Conservation (phyloP, 192 early-diverging fungal species). For the Entrophospora sp. region DNA sequence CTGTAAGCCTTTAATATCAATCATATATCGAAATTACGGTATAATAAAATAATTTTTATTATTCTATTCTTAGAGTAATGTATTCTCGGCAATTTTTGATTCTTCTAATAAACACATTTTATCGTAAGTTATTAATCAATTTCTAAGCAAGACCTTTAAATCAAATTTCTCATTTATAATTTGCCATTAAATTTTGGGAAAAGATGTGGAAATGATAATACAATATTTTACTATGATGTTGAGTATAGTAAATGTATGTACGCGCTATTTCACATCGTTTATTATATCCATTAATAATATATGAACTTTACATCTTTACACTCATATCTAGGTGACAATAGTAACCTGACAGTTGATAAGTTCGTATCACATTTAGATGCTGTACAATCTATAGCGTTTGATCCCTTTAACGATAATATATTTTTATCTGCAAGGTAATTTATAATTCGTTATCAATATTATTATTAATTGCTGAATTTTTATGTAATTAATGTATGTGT, state of each 20-base stretch:
- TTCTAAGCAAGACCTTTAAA: not conserved
- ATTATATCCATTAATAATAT: not conserved
- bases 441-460: not conserved
- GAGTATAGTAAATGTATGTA: not conserved
- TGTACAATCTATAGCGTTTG: not conserved
- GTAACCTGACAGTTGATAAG: too few species aligned
- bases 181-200: not conserved
- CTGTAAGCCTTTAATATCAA: not conserved
- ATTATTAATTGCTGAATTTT: too few species aligned
- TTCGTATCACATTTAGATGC: not conserved
- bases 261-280: not conserved
- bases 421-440: not conserved
- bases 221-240: not conserved
- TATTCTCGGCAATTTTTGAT: not conserved
- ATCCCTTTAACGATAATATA: not conserved
- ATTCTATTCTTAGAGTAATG: not conserved
- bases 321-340: not conserved
- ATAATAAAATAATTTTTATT: not conserved
- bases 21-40: not conserved
- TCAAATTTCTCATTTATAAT: not conserved
- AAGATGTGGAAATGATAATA: not conserved
- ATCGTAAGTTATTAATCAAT: not conserved
- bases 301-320: not conserved
- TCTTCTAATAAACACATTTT: not conserved
- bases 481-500: too few species aligned